phyloP scores from a whole-genome alignment of 2,329 filamentous ascomycete genomes.

The Trematosphaeria pertusa region DNA sequence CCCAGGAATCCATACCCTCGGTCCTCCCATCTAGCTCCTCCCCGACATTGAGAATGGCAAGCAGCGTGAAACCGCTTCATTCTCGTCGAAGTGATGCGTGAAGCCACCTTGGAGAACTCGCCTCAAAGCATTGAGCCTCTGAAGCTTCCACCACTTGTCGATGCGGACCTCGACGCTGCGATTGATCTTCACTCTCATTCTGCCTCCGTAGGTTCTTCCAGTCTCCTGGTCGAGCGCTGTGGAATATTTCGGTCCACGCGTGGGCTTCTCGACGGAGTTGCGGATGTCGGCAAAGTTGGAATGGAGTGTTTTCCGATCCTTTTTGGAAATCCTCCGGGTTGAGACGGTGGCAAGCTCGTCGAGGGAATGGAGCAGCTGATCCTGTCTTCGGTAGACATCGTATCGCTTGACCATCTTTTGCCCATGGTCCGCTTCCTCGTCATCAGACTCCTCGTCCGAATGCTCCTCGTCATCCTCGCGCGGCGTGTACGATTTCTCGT shows the following conservation, averaged over 20 bases:
- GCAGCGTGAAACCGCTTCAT: conserved; percentile 41
- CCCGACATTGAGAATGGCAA: conserved; percentile 40
- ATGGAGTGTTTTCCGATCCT: conserved; percentile 71
- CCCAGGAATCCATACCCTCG: not conserved
- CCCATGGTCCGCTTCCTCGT: conserved; percentile 34
- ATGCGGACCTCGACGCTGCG: conserved; percentile 67
- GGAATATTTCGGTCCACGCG: conserved; percentile 70
- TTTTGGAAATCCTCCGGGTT: conserved; percentile 68
- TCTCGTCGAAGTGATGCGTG: conserved; percentile 46
- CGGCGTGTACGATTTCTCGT: conserved; percentile 73
- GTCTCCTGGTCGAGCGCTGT: conserved; percentile 68
- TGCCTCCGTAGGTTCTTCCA: conserved; percentile 66
- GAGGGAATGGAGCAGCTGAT: conserved; percentile 66
- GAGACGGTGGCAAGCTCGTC: conserved; percentile 66
- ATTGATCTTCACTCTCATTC: conserved; percentile 66
- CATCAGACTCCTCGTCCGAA: conserved; percentile 56
- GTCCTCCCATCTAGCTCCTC: conserved; percentile 19
- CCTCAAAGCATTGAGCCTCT: conserved; percentile 67
- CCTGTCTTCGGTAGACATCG: conserved; percentile 69
- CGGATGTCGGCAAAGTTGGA: conserved; percentile 70
- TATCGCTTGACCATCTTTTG: conserved; percentile 66
- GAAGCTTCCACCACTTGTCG: conserved; percentile 77
- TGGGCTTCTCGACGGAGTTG: conserved; percentile 70
- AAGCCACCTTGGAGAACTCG: conserved; percentile 61
- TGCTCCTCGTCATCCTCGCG: conserved; percentile 64